A percentile compares a stretch with the other conserved stretches of the same genome.
Evolutionary conservation across 2,329 filamentous ascomycete species (phyloP).

Genomic region (Beauveria pseudobassiana): DNA sequence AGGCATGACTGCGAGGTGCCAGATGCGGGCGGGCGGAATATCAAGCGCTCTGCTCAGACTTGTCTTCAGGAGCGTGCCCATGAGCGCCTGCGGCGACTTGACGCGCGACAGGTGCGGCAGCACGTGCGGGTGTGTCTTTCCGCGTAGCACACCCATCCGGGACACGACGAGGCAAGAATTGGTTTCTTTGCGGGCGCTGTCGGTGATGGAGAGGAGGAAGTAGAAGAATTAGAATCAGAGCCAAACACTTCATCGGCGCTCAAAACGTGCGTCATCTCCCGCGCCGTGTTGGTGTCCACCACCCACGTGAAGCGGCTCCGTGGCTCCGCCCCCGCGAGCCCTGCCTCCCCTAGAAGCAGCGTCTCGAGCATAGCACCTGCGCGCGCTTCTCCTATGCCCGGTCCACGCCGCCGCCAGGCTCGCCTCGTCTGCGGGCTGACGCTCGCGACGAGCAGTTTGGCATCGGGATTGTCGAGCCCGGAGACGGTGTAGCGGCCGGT

Average conservation of each 20-base stretch:
- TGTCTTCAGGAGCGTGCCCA: slow-evolving; percentile 85
- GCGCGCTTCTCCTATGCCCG: slow-evolving; percentile 60
- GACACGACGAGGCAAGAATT: slow-evolving; percentile 82
- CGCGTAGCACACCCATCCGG: slow-evolving; percentile 97
- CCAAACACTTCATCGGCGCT: slow-evolving; percentile 62
- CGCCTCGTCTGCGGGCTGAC: slow-evolving; percentile 87
- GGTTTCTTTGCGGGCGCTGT: slow-evolving; percentile 37
- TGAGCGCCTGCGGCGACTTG: slow-evolving; percentile 89
- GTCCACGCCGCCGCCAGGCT: slow-evolving; percentile 75
- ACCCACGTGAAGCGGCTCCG: slow-evolving; percentile 83
- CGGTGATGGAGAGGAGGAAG: not conserved
- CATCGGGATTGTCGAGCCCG: slow-evolving; percentile 50
- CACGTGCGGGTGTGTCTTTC: slow-evolving; percentile 93
- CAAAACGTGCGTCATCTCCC: slow-evolving; percentile 76
- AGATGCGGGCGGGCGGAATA: slow-evolving; percentile 72
- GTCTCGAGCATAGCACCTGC: slow-evolving; percentile 79
- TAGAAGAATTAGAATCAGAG: slow-evolving; percentile 5
- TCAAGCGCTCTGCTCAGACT: slow-evolving; percentile 65
- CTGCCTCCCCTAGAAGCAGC: slow-evolving; percentile 62
- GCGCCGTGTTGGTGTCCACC: slow-evolving; percentile 77
- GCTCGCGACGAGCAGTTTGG: slow-evolving; percentile 81
- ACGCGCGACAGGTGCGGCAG: slow-evolving; percentile 83
- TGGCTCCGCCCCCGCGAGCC: slow-evolving; percentile 54
- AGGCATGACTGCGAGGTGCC: slow-evolving; percentile 94
- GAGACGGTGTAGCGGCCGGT: slow-evolving; percentile 33